Percentiles rank a stretch among this genome's conserved stretches.
These are phyloP conservation scores for Cyclanthera cordifolia DNA, from an alignment of 306 rosid genomes.

Conservation along the genomic window DNA sequence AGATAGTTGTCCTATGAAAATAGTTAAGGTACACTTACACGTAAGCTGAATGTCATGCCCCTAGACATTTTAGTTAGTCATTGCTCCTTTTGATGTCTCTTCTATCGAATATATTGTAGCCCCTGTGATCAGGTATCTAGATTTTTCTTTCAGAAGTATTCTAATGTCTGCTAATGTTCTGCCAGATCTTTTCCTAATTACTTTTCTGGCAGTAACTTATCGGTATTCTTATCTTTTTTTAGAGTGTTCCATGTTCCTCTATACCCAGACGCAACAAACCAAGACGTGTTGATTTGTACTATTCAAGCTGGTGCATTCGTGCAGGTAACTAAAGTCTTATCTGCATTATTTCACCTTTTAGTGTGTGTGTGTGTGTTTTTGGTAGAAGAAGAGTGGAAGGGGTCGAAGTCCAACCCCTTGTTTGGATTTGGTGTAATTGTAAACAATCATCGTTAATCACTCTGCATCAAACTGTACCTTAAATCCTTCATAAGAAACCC, in stretches of 20 bases:
- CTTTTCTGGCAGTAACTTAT: neutral
- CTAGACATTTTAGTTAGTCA: neutral
- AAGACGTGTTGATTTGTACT: constrained; percentile 51
- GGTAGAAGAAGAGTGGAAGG: no score
- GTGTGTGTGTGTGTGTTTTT: no score
- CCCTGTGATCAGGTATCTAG: neutral
- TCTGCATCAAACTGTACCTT: no score
- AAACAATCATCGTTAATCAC: no score
- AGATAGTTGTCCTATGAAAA: no score
- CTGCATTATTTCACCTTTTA: neutral
- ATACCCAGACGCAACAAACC: constrained; percentile 43
- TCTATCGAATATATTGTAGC: no score
- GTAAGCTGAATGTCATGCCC: neutral
- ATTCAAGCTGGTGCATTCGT: constrained; percentile 55
- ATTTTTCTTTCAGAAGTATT: neutral
- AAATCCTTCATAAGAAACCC: no score
- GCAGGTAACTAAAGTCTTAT: constrained; percentile 26
- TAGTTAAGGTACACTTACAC: no score
- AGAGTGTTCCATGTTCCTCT: constrained; percentile 45
- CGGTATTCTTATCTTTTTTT: neutral
- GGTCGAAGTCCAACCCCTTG: no score
- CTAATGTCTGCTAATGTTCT: neutral
- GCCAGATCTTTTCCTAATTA: neutral
- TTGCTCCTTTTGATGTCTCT: neutral
- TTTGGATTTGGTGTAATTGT: no score